Conservation (phyloP, 1,284 basidiomycete species). For the Trichosporon ovoides region DNA sequence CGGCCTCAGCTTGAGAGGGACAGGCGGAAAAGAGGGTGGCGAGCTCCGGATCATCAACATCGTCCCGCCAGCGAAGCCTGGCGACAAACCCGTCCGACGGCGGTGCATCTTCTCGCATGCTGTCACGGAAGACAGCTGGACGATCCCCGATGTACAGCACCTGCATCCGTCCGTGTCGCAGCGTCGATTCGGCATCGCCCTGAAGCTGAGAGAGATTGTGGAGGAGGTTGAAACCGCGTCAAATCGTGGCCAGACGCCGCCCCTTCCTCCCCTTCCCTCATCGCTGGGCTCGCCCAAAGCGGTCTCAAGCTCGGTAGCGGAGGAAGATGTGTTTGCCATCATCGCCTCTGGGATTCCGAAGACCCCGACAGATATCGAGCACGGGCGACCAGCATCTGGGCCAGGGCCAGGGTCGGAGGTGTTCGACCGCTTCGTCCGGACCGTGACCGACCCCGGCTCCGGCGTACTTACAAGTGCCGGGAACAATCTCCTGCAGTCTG, state of each 20-base stretch:
- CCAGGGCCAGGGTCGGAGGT: neutral
- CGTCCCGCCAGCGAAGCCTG: neutral
- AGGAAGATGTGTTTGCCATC: constrained; percentile 1
- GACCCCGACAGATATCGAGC: neutral
- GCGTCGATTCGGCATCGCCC: constrained; percentile 8
- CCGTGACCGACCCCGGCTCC: neutral
- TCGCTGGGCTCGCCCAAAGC: constrained; percentile 1
- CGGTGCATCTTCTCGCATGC: constrained; percentile 5
- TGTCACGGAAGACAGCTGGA: constrained; percentile 4
- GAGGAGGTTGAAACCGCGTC: neutral
- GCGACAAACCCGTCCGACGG: constrained; percentile 4
- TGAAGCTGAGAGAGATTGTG: constrained; percentile 5
- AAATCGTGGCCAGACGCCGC: neutral
- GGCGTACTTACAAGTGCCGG: neutral
- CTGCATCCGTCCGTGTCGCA: constrained; percentile 16
- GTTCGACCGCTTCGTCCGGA: neutral
- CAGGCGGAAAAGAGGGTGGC: constrained; percentile 18
- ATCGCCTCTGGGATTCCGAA: neutral
- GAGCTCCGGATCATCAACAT: constrained; percentile 11
- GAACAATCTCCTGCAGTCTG: neutral
- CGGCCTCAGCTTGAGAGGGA: constrained; percentile 8
- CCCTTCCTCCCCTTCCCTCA: neutral
- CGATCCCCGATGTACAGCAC: constrained; percentile 17
- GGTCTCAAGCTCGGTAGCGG: neutral
- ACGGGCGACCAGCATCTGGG: too few species aligned